Evolutionary conservation across 768 basidiomycete genomes (phyloP).

Genomic region (Trametopsis cervina): DNA sequence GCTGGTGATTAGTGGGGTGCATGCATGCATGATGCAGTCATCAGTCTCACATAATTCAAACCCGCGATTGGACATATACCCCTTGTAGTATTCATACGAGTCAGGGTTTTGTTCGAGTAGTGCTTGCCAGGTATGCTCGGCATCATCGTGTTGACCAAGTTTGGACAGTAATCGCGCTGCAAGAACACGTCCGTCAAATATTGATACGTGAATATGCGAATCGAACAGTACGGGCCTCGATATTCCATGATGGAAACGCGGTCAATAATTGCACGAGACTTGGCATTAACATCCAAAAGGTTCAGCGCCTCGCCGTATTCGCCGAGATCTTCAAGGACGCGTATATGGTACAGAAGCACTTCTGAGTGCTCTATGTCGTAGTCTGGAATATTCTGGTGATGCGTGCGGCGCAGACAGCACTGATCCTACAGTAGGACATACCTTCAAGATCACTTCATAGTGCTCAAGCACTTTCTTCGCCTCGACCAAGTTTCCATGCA

Average conservation of each 20-base stretch:
- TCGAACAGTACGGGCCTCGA: slow-evolving; percentile 40
- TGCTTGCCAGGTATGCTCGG: slow-evolving; percentile 73
- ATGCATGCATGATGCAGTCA: background rate
- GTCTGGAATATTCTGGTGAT: slow-evolving; percentile 58
- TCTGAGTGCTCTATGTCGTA: slow-evolving; percentile 84
- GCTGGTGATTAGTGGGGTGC: background rate
- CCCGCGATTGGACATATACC: slow-evolving; percentile 60
- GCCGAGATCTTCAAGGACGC: slow-evolving; percentile 65
- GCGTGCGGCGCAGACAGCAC: slow-evolving; percentile 8
- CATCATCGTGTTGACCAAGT: slow-evolving; percentile 53
- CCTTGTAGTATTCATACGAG: slow-evolving; percentile 70
- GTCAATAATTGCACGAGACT: slow-evolving; percentile 64
- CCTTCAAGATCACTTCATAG: slow-evolving; percentile 69
- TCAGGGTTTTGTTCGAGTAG: slow-evolving; percentile 87
- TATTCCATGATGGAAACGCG: slow-evolving; percentile 59
- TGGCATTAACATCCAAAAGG: slow-evolving; percentile 57
- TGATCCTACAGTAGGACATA: slow-evolving; percentile 20
- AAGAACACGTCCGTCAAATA: slow-evolving; percentile 9
- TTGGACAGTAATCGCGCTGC: slow-evolving; percentile 76
- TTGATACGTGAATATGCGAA: background rate
- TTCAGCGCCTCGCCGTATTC: slow-evolving; percentile 52
- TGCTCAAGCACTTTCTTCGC: slow-evolving; percentile 68
- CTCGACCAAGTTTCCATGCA: slow-evolving; percentile 67
- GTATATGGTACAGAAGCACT: slow-evolving; percentile 69
- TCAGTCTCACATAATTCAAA: slow-evolving; percentile 51